A percentile compares a stretch with the other conserved stretches of the same genome.
Evolutionary conservation across 345 rosid species (phyloP).

Genomic region (Gossypium mustelinum): DNA sequence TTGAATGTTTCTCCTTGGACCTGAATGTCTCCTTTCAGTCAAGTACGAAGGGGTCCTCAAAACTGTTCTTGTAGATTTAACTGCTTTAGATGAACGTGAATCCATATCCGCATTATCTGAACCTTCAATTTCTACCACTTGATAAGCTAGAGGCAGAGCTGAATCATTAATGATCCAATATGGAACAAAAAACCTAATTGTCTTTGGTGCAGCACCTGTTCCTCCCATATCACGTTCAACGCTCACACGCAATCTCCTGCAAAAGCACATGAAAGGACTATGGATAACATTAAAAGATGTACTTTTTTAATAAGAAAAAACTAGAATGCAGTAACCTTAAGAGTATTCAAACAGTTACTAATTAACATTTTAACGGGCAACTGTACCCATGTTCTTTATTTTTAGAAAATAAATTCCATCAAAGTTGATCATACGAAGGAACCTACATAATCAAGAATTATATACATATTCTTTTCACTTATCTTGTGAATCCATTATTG

Average conservation of each 20-base stretch:
- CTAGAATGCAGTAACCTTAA: neutral
- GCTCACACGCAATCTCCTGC: constrained; percentile 91
- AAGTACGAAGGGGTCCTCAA: constrained; percentile 49
- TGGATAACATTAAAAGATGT: neutral
- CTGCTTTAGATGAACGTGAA: constrained; percentile 58
- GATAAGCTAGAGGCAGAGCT: constrained; percentile 68
- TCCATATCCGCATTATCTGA: constrained; percentile 57
- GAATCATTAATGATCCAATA: constrained; percentile 94
- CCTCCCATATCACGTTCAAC: constrained; percentile 93
- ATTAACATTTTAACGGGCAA: neutral
- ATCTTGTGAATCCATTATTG: neutral
- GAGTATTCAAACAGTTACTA: neutral
- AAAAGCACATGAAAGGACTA: constrained; percentile 19
- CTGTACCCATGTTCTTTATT: neutral
- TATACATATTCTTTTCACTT: neutral
- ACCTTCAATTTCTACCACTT: constrained; percentile 84
- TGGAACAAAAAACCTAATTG: constrained; percentile 83
- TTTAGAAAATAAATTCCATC: neutral
- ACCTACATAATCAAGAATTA: neutral
- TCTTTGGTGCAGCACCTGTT: constrained; percentile 75
- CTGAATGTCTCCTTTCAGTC: constrained; percentile 48
- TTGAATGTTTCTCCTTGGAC: constrained; percentile 54
- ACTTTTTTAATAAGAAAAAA: neutral
- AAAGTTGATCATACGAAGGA: neutral
- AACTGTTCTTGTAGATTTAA: constrained; percentile 56